These are phyloP conservation scores for Verticillium nonalfalfae DNA, from an alignment of 2,329 filamentous ascomycete species.

Conservation along the genomic window DNA sequence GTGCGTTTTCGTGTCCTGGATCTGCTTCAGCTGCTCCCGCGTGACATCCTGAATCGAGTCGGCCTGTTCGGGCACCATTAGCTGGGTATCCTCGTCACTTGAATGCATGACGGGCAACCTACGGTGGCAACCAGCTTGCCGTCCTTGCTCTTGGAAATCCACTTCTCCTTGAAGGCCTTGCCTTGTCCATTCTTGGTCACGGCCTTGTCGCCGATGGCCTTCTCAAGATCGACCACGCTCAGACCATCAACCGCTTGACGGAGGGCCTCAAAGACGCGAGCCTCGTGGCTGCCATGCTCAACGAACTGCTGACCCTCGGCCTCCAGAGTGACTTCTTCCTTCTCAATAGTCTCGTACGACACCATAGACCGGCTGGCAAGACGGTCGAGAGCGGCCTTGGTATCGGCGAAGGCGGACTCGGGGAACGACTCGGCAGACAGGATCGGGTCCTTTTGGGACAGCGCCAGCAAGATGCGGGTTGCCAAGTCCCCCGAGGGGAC, in stretches of 20 bases:
- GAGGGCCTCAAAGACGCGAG: conserved; percentile 72
- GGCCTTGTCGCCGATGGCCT: conserved; percentile 64
- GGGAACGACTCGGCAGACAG: conserved; percentile 67
- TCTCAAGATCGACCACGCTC: conserved; percentile 68
- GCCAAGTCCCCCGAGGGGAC: conserved; percentile 49
- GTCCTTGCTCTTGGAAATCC: conserved; percentile 58
- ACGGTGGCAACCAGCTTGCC: conserved; percentile 49
- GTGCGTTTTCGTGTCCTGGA: conserved; percentile 63
- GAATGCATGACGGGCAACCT: conserved; percentile 2
- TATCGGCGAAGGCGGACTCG: conserved; percentile 53
- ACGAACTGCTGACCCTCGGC: conserved; percentile 67
- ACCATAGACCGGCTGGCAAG: conserved; percentile 82
- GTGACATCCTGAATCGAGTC: conserved; percentile 78
- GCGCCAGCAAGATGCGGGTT: conserved; percentile 56
- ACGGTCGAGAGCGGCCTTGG: conserved; percentile 86
- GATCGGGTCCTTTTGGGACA: conserved; percentile 58
- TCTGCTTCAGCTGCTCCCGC: conserved; percentile 65
- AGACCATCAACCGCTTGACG: conserved; percentile 70
- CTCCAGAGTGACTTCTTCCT: conserved; percentile 71
- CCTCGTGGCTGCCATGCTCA: conserved; percentile 73
- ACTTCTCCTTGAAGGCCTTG: conserved; percentile 82
- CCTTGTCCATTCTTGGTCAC: conserved; percentile 82
- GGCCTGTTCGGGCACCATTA: conserved; percentile 28
- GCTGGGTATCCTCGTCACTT: not conserved
- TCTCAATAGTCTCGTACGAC: conserved; percentile 74